Percentiles rank a stretch among this genome's conserved stretches.
phyloP scores from a whole-genome alignment of 148 eudicot species.

The Suaeda aralocaspica region DNA sequence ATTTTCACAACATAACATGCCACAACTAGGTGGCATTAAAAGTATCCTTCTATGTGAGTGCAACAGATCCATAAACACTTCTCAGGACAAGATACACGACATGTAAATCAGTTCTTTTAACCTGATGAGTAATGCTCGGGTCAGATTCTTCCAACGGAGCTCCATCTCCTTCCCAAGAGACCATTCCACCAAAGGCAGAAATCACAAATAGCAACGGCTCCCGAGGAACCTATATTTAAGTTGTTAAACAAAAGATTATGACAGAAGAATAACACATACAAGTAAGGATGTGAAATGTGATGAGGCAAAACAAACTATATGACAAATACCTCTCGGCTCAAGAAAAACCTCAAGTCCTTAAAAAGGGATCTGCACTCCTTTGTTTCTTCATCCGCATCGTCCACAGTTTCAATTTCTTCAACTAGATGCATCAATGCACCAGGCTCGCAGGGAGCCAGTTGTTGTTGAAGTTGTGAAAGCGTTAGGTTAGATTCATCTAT shows the following conservation, averaged over 20 bases:
- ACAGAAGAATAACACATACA: not conserved
- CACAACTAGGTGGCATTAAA: not conserved
- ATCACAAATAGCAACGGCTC: slow-evolving; percentile 87
- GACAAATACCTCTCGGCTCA: slow-evolving; percentile 75
- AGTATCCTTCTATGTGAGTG: not conserved
- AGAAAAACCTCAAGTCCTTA: slow-evolving; percentile 65
- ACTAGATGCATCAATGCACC: slow-evolving; percentile 85
- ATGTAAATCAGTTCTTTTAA: slow-evolving; percentile 12
- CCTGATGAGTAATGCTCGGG: slow-evolving; percentile 79
- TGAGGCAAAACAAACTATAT: not conserved
- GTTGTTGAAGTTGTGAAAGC: slow-evolving; percentile 89
- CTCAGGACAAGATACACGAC: not conserved
- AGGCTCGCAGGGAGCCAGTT: slow-evolving; percentile 75
- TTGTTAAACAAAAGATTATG: too few relatives aligned
- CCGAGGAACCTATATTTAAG: slow-evolving; percentile 64
- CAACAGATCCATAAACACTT: not conserved
- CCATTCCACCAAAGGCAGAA: slow-evolving; percentile 88
- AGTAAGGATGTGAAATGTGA: not conserved
- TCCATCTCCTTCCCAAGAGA: slow-evolving; percentile 95
- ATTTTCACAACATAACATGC: not conserved
- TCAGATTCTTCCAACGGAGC: slow-evolving; percentile 80
- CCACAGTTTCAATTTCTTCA: slow-evolving; percentile 52
- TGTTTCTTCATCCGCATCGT: slow-evolving; percentile 77
- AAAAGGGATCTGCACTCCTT: slow-evolving; percentile 73
- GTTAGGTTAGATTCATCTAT: slow-evolving; percentile 69